These are phyloP conservation scores for Chaetomium globosum DNA, from an alignment of 2,329 filamentous ascomycete genomes.

Conservation along the genomic window DNA sequence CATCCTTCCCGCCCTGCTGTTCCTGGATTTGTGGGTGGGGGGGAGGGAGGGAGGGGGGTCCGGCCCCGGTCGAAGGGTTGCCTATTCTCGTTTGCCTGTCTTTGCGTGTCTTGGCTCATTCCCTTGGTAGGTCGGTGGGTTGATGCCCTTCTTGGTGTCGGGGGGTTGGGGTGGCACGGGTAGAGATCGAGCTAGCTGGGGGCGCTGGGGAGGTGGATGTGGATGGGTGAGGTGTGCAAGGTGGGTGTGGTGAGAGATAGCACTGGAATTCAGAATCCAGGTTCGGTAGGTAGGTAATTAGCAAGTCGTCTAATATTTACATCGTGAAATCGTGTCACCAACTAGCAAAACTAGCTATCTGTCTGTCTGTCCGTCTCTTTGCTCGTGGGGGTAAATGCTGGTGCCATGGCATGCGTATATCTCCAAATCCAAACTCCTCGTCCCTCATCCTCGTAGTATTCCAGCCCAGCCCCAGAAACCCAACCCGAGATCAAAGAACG, in stretches of 20 bases:
- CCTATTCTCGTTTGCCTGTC: too few relatives aligned
- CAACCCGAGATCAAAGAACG: conserved; percentile 8
- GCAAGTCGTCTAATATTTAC: conserved; percentile 11
- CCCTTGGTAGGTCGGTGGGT: neutral
- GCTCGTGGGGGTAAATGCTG: neutral
- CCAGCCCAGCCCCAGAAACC: neutral
- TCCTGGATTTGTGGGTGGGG: conserved; percentile 8
- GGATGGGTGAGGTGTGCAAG: neutral
- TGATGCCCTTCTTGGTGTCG: neutral
- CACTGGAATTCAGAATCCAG: neutral
- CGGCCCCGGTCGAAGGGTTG: neutral
- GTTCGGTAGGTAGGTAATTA: neutral
- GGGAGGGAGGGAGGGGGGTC: too few relatives aligned
- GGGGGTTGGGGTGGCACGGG: neutral
- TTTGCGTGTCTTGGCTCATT: too few relatives aligned
- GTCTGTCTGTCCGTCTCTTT: neutral
- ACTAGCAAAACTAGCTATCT: conserved; percentile 1
- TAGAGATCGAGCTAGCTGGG: neutral
- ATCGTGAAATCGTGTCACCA: conserved; percentile 11
- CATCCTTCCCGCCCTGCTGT: neutral
- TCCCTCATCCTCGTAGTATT: conserved; percentile 6
- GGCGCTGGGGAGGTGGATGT: neutral
- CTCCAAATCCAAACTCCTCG: conserved; percentile 10
- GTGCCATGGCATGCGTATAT: neutral
- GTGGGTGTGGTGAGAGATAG: neutral